Percentiles rank a stretch among this genome's conserved stretches.
phyloP scores from a whole-genome alignment of 2,329 filamentous ascomycete species.

The Taxawa tesnikishii region DNA sequence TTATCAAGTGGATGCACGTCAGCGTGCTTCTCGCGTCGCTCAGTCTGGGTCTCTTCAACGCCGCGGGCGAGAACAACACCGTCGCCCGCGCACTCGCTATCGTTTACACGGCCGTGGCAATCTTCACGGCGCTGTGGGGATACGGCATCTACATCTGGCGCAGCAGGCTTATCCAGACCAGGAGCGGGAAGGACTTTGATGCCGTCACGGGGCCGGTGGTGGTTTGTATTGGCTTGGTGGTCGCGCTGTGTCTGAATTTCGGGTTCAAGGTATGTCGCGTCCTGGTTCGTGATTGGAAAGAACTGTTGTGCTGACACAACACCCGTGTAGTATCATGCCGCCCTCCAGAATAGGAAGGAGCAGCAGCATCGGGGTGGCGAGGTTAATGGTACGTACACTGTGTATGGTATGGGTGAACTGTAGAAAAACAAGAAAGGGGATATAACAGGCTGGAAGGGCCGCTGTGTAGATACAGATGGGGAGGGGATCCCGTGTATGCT shows the following conservation, averaged over 20 bases:
- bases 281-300: background rate
- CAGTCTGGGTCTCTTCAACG: constrained; percentile 77
- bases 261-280: constrained; percentile 55
- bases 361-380: background rate
- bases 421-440: too few species aligned
- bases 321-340: background rate
- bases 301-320: background rate
- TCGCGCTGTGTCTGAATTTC: constrained; percentile 78
- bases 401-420: background rate
- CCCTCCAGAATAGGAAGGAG: background rate
- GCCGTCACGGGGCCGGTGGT: constrained; percentile 74
- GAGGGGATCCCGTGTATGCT: too few species aligned
- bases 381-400: background rate
- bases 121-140: constrained; percentile 79
- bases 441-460: too few species aligned
- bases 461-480: too few species aligned
- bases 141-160: constrained; percentile 70
- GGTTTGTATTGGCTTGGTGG: constrained; percentile 65
- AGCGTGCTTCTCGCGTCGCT: constrained; percentile 74
- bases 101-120: constrained; percentile 67
- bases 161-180: constrained; percentile 64
- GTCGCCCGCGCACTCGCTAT: constrained; percentile 69
- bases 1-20: constrained; percentile 98
- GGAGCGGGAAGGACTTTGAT: constrained; percentile 89
- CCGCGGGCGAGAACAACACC: constrained; percentile 62